A percentile compares a stretch with the other conserved stretches of the same genome.
Conservation (phyloP, 2,329 filamentous ascomycete genomes). For the Lecanosticta acicola region DNA sequence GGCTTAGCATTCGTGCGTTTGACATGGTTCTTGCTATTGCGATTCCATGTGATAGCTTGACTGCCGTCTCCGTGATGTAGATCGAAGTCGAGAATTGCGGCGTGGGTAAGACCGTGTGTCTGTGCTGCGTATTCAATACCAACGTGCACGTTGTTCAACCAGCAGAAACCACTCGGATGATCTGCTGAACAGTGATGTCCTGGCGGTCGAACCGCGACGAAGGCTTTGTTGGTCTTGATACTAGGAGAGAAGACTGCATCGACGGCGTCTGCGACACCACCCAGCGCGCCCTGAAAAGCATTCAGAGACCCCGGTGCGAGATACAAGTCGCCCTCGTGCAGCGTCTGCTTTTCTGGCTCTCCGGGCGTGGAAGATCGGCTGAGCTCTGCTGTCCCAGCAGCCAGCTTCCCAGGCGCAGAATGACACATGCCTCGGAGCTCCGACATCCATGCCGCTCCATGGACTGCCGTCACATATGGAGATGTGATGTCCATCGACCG, state of each 20-base stretch:
- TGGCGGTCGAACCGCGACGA: constrained; percentile 86
- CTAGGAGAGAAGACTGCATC: constrained; percentile 68
- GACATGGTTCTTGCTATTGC: constrained; percentile 63
- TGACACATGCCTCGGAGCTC: constrained; percentile 83
- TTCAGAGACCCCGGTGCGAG: constrained; percentile 78
- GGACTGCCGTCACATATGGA: constrained; percentile 78
- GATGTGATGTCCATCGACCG: constrained; percentile 67
- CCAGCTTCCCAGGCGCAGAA: constrained; percentile 69
- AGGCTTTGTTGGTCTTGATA: constrained; percentile 52
- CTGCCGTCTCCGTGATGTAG: constrained; percentile 94
- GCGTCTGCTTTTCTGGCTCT: constrained; percentile 50
- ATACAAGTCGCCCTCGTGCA: constrained; percentile 89
- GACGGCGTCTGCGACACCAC: constrained; percentile 88
- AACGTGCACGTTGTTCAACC: constrained; percentile 97
- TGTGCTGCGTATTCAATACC: constrained; percentile 88
- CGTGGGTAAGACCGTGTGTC: constrained; percentile 81
- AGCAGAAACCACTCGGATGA: constrained; percentile 92
- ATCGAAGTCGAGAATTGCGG: constrained; percentile 88
- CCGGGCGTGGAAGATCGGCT: constrained; percentile 44
- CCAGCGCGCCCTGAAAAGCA: constrained; percentile 84
- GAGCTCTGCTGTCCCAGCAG: constrained; percentile 71
- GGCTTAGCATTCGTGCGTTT: constrained; percentile 28
- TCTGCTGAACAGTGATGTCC: constrained; percentile 91
- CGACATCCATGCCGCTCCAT: constrained; percentile 88
- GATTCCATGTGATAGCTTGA: constrained; percentile 85